Percentiles rank a stretch among this genome's conserved stretches.
Evolutionary conservation across 495 filamentous ascomycete genomes (phyloP).

Genomic region (Daldinia childiae): DNA sequence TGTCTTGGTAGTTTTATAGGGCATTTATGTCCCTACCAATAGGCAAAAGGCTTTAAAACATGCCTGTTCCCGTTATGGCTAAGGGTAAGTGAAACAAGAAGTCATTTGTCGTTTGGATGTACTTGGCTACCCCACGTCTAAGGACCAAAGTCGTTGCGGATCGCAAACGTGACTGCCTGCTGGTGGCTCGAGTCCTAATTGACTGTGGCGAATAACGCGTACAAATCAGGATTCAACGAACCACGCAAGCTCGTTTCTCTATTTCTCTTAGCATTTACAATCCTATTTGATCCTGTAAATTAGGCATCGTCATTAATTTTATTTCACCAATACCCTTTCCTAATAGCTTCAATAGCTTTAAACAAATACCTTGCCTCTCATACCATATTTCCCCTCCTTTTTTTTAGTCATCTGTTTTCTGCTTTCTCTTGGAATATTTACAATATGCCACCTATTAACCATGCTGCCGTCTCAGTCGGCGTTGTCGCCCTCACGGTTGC

Average conservation of each 20-base stretch:
- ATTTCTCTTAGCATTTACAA: neutral
- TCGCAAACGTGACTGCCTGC: constrained; percentile 32
- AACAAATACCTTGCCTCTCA: neutral
- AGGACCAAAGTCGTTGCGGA: constrained; percentile 24
- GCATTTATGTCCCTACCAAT: constrained; percentile 15
- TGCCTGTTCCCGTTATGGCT: constrained; percentile 57
- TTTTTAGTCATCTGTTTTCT: neutral
- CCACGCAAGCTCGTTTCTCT: constrained; percentile 36
- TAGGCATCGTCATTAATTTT: constrained; percentile 20
- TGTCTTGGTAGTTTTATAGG: neutral
- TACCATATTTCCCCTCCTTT: neutral
- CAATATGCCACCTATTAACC: constrained; percentile 59
- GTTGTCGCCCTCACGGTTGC: constrained; percentile 79
- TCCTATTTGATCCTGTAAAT: constrained; percentile 19
- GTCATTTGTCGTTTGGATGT: constrained; percentile 5
- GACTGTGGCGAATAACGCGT: constrained; percentile 35
- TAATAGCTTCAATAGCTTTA: constrained; percentile 1
- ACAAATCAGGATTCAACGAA: constrained; percentile 14
- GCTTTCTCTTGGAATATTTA: constrained; percentile 5
- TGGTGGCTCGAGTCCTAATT: constrained; percentile 31
- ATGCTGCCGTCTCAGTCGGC: constrained; percentile 68
- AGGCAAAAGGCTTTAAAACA: constrained; percentile 38
- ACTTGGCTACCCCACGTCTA: constrained; percentile 38
- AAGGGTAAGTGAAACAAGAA: constrained; percentile 53
- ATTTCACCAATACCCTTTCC: constrained; percentile 1